Conservation (phyloP, 805 yeast genomes). For the Yamadazyma phyllophila region DNA sequence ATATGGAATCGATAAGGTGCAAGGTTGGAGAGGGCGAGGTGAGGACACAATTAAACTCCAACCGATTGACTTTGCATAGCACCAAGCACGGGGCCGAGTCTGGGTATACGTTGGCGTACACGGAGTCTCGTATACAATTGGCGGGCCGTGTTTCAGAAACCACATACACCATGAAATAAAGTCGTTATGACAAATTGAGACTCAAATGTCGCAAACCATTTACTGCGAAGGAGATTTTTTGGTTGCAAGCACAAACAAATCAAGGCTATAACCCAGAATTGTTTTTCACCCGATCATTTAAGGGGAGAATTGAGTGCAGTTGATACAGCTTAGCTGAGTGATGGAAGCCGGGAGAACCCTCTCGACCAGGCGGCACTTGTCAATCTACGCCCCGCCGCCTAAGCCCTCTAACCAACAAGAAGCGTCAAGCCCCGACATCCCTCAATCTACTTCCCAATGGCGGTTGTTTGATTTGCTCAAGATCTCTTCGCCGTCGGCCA, state of each 20-base stretch:
- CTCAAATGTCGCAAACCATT: neutral
- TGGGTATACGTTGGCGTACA: conserved; percentile 12
- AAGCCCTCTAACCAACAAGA: neutral
- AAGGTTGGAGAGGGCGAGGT: neutral
- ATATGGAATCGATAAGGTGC: conserved; percentile 11
- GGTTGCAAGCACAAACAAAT: conserved; percentile 10
- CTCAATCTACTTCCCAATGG: conserved; percentile 24
- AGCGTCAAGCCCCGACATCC: conserved; percentile 13
- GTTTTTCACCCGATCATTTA: neutral
- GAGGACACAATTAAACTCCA: conserved; percentile 14
- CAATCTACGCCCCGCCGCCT: neutral
- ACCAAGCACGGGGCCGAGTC: conserved; percentile 11
- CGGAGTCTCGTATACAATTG: conserved; percentile 14
- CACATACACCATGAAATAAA: conserved; percentile 14
- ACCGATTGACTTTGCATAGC: conserved; percentile 12
- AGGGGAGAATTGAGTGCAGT: no score
- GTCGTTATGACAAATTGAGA: neutral
- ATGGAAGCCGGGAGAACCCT: neutral
- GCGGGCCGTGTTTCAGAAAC: conserved; percentile 19
- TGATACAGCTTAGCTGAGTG: neutral
- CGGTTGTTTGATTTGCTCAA: conserved; percentile 17
- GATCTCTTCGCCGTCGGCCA: conserved; percentile 7
- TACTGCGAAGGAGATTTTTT: neutral
- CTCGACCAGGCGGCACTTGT: neutral
- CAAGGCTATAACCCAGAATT: neutral